phyloP scores from a whole-genome alignment of 441 rosid genomes.

The Croton setiger region DNA sequence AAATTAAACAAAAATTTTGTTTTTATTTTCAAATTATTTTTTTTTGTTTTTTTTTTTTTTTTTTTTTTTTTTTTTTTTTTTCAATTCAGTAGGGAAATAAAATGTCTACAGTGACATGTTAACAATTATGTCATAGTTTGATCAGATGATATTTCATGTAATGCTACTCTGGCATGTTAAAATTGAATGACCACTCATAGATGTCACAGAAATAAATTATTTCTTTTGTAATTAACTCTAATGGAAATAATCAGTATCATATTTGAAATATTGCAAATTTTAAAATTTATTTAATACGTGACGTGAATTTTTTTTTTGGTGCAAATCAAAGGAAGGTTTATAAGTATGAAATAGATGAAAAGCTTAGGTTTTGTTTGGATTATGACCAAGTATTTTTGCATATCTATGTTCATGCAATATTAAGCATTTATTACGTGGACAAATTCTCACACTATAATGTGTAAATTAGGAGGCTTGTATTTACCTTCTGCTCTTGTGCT shows the following conservation, averaged over 20 bases:
- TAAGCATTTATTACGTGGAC: constrained; percentile 9
- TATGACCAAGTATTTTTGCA: not conserved
- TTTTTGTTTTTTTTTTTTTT: too few species aligned
- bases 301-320: not conserved
- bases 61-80: too few species aligned
- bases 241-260: not conserved
- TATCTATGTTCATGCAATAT: constrained; percentile 1
- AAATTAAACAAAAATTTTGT: too few species aligned
- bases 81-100: not conserved
- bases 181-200: not conserved
- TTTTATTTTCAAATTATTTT: too few species aligned
- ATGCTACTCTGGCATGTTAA: not conserved
- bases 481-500: not conserved
- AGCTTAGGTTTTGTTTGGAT: not conserved
- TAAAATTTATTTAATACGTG: not conserved
- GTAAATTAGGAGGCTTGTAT: not conserved
- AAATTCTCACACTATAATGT: not conserved
- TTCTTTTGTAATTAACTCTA: not conserved
- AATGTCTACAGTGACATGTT: too few species aligned
- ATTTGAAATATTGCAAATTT: not conserved
- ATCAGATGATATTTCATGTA: not conserved
- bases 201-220: not conserved
- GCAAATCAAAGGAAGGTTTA: not conserved
- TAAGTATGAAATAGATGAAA: not conserved
- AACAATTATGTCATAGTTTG: not conserved